These are phyloP conservation scores for Boletales sp. DNA, from an alignment of 768 basidiomycete genomes.

Conservation along the genomic window DNA sequence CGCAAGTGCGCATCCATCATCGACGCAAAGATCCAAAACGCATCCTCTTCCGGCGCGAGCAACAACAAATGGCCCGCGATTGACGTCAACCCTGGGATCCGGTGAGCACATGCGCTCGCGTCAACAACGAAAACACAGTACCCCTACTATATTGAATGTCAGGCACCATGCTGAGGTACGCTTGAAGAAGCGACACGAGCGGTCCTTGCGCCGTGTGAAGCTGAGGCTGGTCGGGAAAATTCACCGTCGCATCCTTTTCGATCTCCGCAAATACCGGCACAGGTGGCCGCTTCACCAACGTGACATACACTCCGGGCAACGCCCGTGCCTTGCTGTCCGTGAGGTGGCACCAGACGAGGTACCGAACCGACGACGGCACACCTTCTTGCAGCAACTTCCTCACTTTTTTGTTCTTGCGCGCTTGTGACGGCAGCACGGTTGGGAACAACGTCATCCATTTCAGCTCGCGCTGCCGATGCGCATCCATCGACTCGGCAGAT, in stretches of 20 bases:
- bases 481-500: constrained; percentile 36
- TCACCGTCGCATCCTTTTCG: constrained; percentile 51
- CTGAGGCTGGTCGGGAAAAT: constrained; percentile 57
- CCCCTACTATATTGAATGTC: constrained; percentile 69
- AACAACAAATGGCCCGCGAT: constrained; percentile 71
- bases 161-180: constrained; percentile 83
- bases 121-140: constrained; percentile 27
- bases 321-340: constrained; percentile 72
- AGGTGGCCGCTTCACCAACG: constrained; percentile 53
- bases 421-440: constrained; percentile 52
- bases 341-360: constrained; percentile 79
- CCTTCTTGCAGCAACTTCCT: constrained; percentile 70
- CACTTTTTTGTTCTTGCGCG: constrained; percentile 78
- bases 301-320: constrained; percentile 65
- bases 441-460: constrained; percentile 73
- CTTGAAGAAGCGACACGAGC: constrained; percentile 57
- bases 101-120: neutral
- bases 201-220: constrained; percentile 55
- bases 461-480: constrained; percentile 71
- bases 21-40: constrained; percentile 87
- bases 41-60: constrained; percentile 82
- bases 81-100: constrained; percentile 53
- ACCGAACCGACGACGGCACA: constrained; percentile 80
- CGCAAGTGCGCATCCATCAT: constrained; percentile 85
- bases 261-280: constrained; percentile 52